Evolutionary conservation across 2,329 filamentous ascomycete species (phyloP).

Genomic region (Claviceps lovelessii): DNA sequence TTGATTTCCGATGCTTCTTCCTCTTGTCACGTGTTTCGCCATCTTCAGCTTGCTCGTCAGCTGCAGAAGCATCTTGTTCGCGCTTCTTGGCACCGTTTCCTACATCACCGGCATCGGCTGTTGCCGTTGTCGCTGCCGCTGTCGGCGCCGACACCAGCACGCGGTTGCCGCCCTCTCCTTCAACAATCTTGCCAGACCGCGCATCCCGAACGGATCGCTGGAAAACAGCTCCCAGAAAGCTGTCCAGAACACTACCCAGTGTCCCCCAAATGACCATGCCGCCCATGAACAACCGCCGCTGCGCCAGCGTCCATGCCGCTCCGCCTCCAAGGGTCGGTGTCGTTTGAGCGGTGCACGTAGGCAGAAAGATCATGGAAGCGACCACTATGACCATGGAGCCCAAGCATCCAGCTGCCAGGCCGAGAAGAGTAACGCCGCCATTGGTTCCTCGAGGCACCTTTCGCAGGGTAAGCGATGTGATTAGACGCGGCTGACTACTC

Average conservation of each 20-base stretch:
- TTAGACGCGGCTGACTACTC: slow-evolving; percentile 59
- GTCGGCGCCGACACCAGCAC: slow-evolving; percentile 31
- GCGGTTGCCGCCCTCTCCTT: slow-evolving; percentile 60
- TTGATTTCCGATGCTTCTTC: slow-evolving; percentile 32
- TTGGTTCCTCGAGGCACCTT: slow-evolving; percentile 85
- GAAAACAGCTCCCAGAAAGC: slow-evolving; percentile 67
- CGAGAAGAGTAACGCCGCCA: slow-evolving; percentile 69
- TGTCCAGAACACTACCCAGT: slow-evolving; percentile 73
- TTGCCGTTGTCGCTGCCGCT: not conserved
- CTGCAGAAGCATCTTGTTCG: slow-evolving; percentile 16
- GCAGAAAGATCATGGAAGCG: slow-evolving; percentile 49
- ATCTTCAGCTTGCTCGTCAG: slow-evolving; percentile 22
- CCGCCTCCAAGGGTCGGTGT: slow-evolving; percentile 27
- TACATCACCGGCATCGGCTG: slow-evolving; percentile 14
- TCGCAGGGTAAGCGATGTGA: slow-evolving; percentile 64
- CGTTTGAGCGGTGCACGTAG: slow-evolving; percentile 44
- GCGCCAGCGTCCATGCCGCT: slow-evolving; percentile 31
- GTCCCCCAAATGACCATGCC: slow-evolving; percentile 59
- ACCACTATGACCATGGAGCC: slow-evolving; percentile 61
- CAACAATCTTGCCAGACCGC: slow-evolving; percentile 72
- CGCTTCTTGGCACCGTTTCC: slow-evolving; percentile 27
- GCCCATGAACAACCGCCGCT: slow-evolving; percentile 34
- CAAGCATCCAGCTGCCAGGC: slow-evolving; percentile 57
- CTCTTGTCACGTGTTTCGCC: slow-evolving; percentile 32
- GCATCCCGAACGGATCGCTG: slow-evolving; percentile 80